Conservation (phyloP, 345 rosid genomes). For the Barbarea vulgaris region DNA sequence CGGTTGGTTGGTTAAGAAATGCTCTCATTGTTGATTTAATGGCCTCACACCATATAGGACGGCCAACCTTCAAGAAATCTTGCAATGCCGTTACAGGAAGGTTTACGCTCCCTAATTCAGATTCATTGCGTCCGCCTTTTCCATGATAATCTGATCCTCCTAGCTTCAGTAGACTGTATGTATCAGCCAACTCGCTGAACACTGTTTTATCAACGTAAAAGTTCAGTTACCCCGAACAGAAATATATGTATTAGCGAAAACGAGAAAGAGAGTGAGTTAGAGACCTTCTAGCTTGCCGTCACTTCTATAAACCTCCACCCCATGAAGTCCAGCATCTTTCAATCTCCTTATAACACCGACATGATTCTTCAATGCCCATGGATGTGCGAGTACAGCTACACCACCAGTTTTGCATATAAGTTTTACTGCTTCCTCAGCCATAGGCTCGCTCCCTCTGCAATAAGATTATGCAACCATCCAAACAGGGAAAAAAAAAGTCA, state of each 20-base stretch:
- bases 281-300: conserved; percentile 82
- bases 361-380: conserved; percentile 91
- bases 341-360: conserved; percentile 58
- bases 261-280: neutral
- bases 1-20: conserved; percentile 72
- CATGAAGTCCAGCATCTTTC: conserved; percentile 88
- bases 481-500: neutral
- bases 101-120: conserved; percentile 80
- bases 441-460: conserved; percentile 87
- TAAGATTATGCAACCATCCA: conserved; percentile 4
- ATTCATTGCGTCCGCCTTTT: conserved; percentile 76
- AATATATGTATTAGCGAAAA: neutral
- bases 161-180: conserved; percentile 73
- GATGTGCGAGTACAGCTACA: conserved; percentile 95
- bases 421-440: conserved; percentile 71
- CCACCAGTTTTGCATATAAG: conserved; percentile 82
- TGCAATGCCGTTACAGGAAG: conserved; percentile 65
- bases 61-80: conserved; percentile 73
- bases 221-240: neutral
- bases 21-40: conserved; percentile 51
- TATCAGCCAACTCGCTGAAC: conserved; percentile 78
- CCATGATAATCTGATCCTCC: conserved; percentile 98
- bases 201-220: conserved; percentile 45
- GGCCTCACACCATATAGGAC: conserved; percentile 84
- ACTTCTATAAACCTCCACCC: conserved; percentile 85